phyloP scores from a whole-genome alignment of 225 moss, liverwort and hornwort species.

The Takakia lepidozioides region DNA sequence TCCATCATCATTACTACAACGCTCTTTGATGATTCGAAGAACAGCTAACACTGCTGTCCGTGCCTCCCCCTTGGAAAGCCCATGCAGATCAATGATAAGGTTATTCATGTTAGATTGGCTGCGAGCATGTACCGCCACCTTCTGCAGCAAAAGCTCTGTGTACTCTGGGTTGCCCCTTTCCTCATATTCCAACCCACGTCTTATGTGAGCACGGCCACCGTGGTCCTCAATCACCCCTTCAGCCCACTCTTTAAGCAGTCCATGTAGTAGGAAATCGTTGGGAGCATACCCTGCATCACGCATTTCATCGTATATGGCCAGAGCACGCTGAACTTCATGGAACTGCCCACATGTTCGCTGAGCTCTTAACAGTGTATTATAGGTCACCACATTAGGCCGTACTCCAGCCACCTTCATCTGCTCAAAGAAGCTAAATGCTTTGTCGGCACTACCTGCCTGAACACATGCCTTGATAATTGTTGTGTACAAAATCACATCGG shows the following conservation, averaged over 20 bases:
- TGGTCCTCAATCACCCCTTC: slow-evolving; percentile 57
- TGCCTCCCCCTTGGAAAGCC: slow-evolving; percentile 85
- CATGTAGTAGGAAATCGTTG: slow-evolving; percentile 73
- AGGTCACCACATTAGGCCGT: slow-evolving; percentile 84
- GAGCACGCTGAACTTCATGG: slow-evolving; percentile 70
- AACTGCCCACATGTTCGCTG: slow-evolving; percentile 56
- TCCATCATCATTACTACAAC: slow-evolving; percentile 39
- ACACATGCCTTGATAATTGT: slow-evolving; percentile 89
- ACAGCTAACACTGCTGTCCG: slow-evolving; percentile 79
- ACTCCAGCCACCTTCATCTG: slow-evolving; percentile 70
- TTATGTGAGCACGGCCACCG: slow-evolving; percentile 4
- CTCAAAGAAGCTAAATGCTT: slow-evolving; percentile 60
- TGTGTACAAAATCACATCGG: slow-evolving; percentile 72
- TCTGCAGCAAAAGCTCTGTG: slow-evolving; percentile 64
- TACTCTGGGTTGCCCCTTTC: slow-evolving; percentile 55
- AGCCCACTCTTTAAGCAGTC: slow-evolving; percentile 85
- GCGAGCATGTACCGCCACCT: slow-evolving; percentile 79
- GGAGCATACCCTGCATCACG: slow-evolving; percentile 89
- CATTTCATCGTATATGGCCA: slow-evolving; percentile 94
- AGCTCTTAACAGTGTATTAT: slow-evolving; percentile 71
- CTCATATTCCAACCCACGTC: slow-evolving; percentile 1
- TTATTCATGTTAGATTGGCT: slow-evolving; percentile 13
- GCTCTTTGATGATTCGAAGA: slow-evolving; percentile 85
- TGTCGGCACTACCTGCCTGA: slow-evolving; percentile 50
- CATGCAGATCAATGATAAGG: slow-evolving; percentile 74